Evolutionary conservation across 257 asterid genomes (phyloP).

Genomic region (Anisodus acutangulus): DNA sequence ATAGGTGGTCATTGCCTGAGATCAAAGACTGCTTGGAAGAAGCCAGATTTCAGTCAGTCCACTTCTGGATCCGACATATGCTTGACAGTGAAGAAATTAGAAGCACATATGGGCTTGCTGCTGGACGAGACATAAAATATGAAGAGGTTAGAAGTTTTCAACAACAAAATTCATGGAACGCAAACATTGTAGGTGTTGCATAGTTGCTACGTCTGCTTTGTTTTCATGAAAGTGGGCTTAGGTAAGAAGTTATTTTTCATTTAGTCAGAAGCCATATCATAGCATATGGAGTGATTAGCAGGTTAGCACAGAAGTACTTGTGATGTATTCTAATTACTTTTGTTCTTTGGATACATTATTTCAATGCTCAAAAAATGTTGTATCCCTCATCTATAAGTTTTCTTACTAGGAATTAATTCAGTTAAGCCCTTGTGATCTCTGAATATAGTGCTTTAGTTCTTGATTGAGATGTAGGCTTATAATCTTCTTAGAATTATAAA

Average conservation of each 20-base stretch:
- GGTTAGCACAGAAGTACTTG: neutral
- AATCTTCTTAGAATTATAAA: neutral
- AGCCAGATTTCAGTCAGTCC: constrained; percentile 81
- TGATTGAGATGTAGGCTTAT: neutral
- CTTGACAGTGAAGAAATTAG: constrained; percentile 76
- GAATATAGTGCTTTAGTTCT: constrained; percentile 1
- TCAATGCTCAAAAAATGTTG: neutral
- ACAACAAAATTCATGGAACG: constrained; percentile 98
- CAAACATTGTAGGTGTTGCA: constrained; percentile 81
- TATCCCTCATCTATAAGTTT: neutral
- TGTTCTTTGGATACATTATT: neutral
- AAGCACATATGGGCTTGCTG: constrained; percentile 67
- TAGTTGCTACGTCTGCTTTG: constrained; percentile 33
- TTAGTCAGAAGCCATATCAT: neutral
- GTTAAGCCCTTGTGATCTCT: neutral
- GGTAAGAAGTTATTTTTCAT: neutral
- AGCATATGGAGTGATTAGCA: neutral
- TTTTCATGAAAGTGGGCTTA: neutral
- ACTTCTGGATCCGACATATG: constrained; percentile 88
- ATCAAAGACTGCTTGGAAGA: constrained; percentile 89
- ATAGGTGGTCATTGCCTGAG: constrained; percentile 97
- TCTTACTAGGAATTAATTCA: neutral
- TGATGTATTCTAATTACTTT: neutral
- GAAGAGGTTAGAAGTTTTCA: constrained; percentile 84
- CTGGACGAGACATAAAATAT: constrained; percentile 72